A percentile compares a stretch with the other conserved stretches of the same genome.
phyloP scores from a whole-genome alignment of 768 basidiomycete species.

The Tulasnella sp. region DNA sequence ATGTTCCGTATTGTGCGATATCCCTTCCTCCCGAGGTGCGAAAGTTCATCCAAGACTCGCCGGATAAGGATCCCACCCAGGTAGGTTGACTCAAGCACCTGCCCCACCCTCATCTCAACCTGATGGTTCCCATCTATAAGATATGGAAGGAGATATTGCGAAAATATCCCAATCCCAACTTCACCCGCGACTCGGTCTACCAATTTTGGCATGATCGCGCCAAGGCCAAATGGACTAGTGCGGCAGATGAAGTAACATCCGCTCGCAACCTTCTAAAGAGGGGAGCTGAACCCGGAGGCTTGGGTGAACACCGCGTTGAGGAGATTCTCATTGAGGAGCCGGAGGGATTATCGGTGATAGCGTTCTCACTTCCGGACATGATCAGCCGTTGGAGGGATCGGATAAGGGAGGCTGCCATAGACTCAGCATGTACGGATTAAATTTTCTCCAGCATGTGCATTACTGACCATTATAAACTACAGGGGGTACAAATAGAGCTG shows the following conservation, averaged over 20 bases:
- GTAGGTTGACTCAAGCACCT: conserved; percentile 18
- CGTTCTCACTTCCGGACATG: conserved; percentile 34
- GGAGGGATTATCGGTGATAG: conserved; percentile 27
- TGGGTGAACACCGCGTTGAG: not conserved
- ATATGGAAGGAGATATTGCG: conserved; percentile 6
- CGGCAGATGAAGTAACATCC: not conserved
- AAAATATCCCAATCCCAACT: not conserved
- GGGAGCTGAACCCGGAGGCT: not conserved
- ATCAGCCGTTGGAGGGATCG: conserved; percentile 31
- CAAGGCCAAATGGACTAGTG: not conserved
- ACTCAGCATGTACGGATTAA: conserved; percentile 37
- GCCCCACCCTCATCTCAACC: not conserved
- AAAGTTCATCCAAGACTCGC: conserved; percentile 23
- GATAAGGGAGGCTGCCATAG: conserved; percentile 35
- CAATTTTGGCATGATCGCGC: conserved; percentile 31
- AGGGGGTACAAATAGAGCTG: conserved; percentile 38
- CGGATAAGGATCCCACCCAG: conserved; percentile 26
- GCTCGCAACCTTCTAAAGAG: not conserved
- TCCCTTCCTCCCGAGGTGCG: conserved; percentile 29
- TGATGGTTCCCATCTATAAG: not conserved
- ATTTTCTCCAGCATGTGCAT: too few relatives aligned
- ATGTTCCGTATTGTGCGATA: conserved; percentile 34
- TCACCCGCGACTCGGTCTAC: conserved; percentile 4
- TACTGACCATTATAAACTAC: conserved; percentile 22
- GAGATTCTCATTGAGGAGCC: not conserved